These are phyloP conservation scores for Allomyces javanicus DNA, from an alignment of 192 early-diverging fungal species.

Conservation along the genomic window DNA sequence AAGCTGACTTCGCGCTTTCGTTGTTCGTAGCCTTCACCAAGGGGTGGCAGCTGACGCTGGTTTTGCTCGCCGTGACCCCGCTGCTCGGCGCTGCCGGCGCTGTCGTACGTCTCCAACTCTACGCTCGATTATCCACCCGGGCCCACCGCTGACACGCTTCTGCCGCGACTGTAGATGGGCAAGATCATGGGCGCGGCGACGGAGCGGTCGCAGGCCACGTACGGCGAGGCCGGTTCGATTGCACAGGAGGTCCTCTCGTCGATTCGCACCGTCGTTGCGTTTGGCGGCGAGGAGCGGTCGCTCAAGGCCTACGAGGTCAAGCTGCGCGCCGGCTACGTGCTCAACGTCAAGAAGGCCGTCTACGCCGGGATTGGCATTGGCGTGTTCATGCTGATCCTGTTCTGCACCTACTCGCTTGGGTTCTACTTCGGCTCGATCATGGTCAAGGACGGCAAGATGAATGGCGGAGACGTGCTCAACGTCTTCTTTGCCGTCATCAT, in stretches of 20 bases:
- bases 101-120: conserved; percentile 2
- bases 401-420: conserved; percentile 18
- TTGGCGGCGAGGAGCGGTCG: conserved; percentile 58
- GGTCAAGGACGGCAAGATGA: conserved; percentile 20
- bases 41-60: conserved; percentile 65
- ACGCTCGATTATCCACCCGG: conserved; percentile 5
- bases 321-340: conserved; percentile 37
- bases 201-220: conserved; percentile 36
- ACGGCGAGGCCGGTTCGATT: conserved; percentile 63
- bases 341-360: conserved; percentile 39
- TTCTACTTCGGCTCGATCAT: conserved; percentile 28
- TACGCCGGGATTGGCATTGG: conserved; percentile 53
- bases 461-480: conserved; percentile 37
- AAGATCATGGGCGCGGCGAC: conserved; percentile 25
- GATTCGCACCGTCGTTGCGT: conserved; percentile 75
- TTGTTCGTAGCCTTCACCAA: conserved; percentile 21
- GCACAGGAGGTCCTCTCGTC: conserved; percentile 66
- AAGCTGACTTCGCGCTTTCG: neutral
- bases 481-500: conserved; percentile 82
- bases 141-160: conserved; percentile 16
- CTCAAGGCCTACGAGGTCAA: conserved; percentile 31
- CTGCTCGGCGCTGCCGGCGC: conserved; percentile 30
- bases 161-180: conserved; percentile 28
- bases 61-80: conserved; percentile 58
- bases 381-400: conserved; percentile 54